Conservation (phyloP, 257 asterid genomes). For the Osmanthus fragrans region DNA sequence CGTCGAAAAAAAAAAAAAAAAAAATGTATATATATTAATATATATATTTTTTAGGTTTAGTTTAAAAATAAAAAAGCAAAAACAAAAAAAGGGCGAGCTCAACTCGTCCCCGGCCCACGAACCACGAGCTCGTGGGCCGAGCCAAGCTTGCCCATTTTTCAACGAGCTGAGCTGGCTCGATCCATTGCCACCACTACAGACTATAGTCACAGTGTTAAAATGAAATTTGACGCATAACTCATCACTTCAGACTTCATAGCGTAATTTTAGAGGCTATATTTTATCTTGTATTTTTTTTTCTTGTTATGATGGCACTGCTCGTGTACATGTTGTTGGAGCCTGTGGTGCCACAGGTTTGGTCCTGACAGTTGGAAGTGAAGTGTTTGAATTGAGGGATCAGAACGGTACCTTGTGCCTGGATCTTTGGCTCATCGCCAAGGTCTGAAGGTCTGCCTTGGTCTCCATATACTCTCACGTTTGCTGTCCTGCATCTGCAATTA, state of each 20-base stretch:
- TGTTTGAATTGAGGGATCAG: constrained; percentile 94
- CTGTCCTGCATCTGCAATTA: neutral
- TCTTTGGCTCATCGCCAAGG: constrained; percentile 94
- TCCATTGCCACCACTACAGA: too few species aligned
- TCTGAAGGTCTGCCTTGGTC: constrained; percentile 62
- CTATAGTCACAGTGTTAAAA: constrained; percentile 12
- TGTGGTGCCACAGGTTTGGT: constrained; percentile 95
- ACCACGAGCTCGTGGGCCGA: too few species aligned
- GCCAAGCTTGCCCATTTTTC: too few species aligned
- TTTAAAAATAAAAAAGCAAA: too few species aligned
- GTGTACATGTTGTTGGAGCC: constrained; percentile 87
- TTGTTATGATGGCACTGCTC: constrained; percentile 72
- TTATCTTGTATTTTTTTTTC: neutral
- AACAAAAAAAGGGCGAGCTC: too few species aligned
- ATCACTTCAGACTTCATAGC: neutral
- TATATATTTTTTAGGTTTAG: too few species aligned
- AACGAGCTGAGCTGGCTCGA: too few species aligned
- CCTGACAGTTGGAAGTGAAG: constrained; percentile 86
- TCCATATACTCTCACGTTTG: constrained; percentile 9
- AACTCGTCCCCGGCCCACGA: too few species aligned
- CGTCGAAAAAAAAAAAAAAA: too few species aligned
- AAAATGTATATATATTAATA: too few species aligned
- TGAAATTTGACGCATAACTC: constrained; percentile 11
- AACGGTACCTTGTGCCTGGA: constrained; percentile 90
- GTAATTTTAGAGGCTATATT: constrained; percentile 14